Conservation (phyloP, 2,329 filamentous ascomycete genomes). For the Lachnellula subtilissima region DNA sequence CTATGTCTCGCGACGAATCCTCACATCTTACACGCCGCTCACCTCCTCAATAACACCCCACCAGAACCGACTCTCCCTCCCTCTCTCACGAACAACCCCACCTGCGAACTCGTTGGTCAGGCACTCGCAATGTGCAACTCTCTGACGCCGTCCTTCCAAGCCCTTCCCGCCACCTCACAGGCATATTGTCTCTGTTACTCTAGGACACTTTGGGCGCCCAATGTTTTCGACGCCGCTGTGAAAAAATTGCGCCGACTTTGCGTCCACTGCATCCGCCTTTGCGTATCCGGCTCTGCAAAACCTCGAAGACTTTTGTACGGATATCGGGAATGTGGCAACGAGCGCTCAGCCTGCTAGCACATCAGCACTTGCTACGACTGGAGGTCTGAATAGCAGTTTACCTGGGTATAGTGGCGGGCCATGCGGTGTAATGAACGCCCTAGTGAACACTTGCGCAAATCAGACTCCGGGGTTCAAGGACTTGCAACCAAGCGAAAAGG, state of each 20-base stretch:
- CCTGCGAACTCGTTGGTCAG: constrained; percentile 16
- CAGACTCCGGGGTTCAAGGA: constrained; percentile 1
- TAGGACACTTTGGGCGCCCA: constrained; percentile 18
- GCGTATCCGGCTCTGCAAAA: constrained; percentile 14
- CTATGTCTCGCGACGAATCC: constrained; percentile 6
- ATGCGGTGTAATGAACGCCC: not conserved
- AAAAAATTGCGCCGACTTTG: constrained; percentile 21
- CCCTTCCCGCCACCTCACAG: constrained; percentile 18
- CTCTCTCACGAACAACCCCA: constrained; percentile 13
- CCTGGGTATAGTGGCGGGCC: not conserved
- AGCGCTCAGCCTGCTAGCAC: constrained; percentile 19
- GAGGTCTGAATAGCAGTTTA: not conserved
- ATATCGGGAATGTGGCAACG: constrained; percentile 17
- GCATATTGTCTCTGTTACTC: constrained; percentile 29
- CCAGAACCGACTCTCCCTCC: constrained; percentile 1
- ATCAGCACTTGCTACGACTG: not conserved
- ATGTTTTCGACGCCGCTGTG: constrained; percentile 22
- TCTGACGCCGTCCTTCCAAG: constrained; percentile 20
- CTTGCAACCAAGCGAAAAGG: not conserved
- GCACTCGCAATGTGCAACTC: constrained; percentile 22
- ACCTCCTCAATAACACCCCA: not conserved
- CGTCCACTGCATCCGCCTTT: constrained; percentile 8
- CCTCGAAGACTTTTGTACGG: constrained; percentile 21
- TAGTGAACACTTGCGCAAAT: not conserved
- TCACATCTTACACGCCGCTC: constrained; percentile 1